Conservation (phyloP, 2,329 filamentous ascomycete genomes). For the Thelonectria olida region DNA sequence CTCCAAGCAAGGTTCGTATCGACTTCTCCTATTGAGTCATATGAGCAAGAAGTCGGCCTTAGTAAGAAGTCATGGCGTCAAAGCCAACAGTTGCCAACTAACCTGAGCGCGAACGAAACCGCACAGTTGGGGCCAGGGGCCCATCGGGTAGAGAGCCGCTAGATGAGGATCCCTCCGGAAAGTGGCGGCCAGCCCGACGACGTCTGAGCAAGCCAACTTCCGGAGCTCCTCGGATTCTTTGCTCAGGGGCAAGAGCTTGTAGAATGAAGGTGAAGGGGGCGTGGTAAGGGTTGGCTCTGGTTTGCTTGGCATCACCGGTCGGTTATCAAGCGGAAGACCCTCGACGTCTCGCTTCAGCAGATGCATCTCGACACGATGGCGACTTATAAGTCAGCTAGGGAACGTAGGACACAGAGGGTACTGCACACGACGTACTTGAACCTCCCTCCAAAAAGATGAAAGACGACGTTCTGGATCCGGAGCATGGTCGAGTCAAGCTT, state of each 20-base stretch:
- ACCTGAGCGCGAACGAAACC: neutral
- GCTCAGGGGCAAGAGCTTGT: neutral
- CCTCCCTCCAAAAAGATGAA: constrained; percentile 1
- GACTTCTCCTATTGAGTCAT: neutral
- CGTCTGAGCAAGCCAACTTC: neutral
- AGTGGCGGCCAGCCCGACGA: neutral
- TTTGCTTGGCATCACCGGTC: neutral
- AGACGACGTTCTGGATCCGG: constrained; percentile 1
- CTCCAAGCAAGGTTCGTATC: neutral
- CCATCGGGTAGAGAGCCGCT: neutral
- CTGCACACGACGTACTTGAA: neutral
- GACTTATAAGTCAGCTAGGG: neutral
- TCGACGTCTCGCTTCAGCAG: neutral
- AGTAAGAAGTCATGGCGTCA: too few species aligned
- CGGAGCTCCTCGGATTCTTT: neutral
- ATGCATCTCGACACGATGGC: neutral
- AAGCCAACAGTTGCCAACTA: neutral
- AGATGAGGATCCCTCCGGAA: neutral
- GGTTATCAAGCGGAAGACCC: neutral
- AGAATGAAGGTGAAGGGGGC: neutral
- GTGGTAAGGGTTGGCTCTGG: neutral
- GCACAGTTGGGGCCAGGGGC: neutral
- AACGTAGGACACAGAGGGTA: neutral
- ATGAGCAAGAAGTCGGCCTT: neutral
- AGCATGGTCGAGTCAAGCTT: neutral